Base-by-base conservation (phyloP, 2,329 filamentous ascomycete species). In the Sordariomycetes sp. region DNA sequence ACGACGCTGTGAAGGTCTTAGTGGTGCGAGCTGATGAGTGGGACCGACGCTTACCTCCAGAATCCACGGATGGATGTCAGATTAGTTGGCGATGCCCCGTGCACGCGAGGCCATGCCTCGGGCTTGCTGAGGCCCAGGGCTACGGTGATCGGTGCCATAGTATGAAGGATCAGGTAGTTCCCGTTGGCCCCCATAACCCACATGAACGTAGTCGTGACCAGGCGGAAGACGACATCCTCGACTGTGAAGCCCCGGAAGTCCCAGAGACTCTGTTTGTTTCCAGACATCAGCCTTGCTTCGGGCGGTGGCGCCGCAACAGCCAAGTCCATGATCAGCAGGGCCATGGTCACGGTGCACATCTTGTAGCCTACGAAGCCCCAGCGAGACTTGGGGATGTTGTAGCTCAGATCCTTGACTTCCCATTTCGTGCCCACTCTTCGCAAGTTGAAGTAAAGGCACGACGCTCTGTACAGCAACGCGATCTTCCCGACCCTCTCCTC, bases 1-100 rank as follows among this genome's bases (percentile, higher is more conserved):
- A 31, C 35, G 19, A 32, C 27, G 4, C 30, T 39, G 16, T n/a
- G 3, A 30, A 8, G 14, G 12, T 18, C 8, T 30, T 30, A 30
- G 17, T 7, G 32, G 9, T 19, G 6, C 12, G 7, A 9, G n/a
- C 25, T n/a, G 16, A 18, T 30, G 10, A 20, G 19, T 18, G 23
- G 5, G 12, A 27, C 12, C 21, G 23, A 17, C 10, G 32, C 35
- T 34, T 21, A 40, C 38, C 34, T 30, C 38, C 38, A 40, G 27
- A 37, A 33, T 8, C 34, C 38, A 15, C 38, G 38, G 21, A 40
- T 32, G 14, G n/a, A n/a, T n/a, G 38, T 37, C 20, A 37, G 35
- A 14, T 23, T 20, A 9, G 29, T 14, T 10, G 23, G 11, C 9
- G 35, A 20, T 7, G 37, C 20, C 5, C 37, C 37, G n/a, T 28